Percentiles rank a stretch among this genome's conserved stretches.
Conservation (phyloP, 2,329 filamentous ascomycete genomes). For the Penicillium sp. region DNA sequence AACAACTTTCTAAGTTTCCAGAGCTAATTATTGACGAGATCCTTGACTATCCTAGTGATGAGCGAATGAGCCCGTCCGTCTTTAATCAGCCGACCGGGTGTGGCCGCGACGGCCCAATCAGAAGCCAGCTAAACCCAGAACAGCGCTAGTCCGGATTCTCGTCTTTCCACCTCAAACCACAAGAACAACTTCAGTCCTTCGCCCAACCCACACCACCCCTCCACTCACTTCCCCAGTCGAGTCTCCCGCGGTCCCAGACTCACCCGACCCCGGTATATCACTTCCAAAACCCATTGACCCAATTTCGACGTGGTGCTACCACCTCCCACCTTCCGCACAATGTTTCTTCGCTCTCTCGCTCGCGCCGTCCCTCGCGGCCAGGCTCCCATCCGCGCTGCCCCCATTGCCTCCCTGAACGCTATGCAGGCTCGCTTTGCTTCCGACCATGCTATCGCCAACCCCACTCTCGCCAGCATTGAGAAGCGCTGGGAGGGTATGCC, state of each 20-base stretch:
- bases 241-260: conserved; percentile 25
- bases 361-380: conserved; percentile 47
- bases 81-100: conserved; percentile 18
- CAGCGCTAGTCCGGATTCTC: conserved; percentile 39
- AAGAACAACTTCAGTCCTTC: conserved; percentile 34
- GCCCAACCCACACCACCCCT: conserved; percentile 32
- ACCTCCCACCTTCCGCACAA: conserved; percentile 38
- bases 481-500: conserved; percentile 99
- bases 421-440: conserved; percentile 60
- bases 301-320: conserved; percentile 28
- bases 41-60: conserved; percentile 5
- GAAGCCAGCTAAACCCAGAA: conserved; percentile 31
- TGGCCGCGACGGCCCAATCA: conserved; percentile 33
- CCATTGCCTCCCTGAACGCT: conserved; percentile 41
- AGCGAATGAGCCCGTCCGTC: conserved; percentile 20
- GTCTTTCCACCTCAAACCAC: conserved; percentile 44
- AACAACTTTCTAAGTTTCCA: not conserved
- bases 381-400: conserved; percentile 38
- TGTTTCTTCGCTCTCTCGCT: conserved; percentile 49
- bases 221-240: conserved; percentile 31
- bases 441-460: conserved; percentile 95
- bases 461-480: conserved; percentile 96
- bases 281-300: conserved; percentile 28
- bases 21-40: not conserved
- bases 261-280: conserved; percentile 16